Percentiles rank a stretch among this genome's conserved stretches.
Evolutionary conservation across 306 rosid species (phyloP).

Genomic region (Hylodesmum podocarpum): DNA sequence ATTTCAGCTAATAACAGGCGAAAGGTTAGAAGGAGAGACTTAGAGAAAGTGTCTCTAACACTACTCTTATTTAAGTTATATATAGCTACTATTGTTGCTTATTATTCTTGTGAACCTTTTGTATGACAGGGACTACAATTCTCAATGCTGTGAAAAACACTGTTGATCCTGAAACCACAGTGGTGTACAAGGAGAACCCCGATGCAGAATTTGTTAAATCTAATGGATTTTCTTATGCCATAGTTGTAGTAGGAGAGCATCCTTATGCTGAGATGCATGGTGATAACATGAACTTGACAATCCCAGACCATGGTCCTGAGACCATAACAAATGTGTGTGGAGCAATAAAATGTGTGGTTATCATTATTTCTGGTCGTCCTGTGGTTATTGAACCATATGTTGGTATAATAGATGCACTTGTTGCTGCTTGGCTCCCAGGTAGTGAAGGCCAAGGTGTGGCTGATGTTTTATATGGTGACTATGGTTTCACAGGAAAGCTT

Average conservation of each 20-base stretch:
- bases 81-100: background rate
- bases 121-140: conserved; percentile 51
- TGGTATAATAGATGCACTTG: conserved; percentile 39
- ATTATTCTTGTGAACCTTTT: conserved; percentile 14
- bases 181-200: conserved; percentile 50
- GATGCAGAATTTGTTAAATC: conserved; percentile 40
- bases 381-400: conserved; percentile 46
- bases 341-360: conserved; percentile 42
- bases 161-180: conserved; percentile 38
- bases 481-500: conserved; percentile 54
- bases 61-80: too few relatives aligned
- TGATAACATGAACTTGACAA: conserved; percentile 47
- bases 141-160: conserved; percentile 40
- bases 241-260: conserved; percentile 51
- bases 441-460: conserved; percentile 58
- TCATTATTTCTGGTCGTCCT: conserved; percentile 54
- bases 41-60: too few relatives aligned
- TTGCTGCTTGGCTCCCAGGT: conserved; percentile 56
- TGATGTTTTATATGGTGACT: conserved; percentile 51
- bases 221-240: conserved; percentile 43
- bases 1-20: too few relatives aligned
- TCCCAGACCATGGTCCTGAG: conserved; percentile 36
- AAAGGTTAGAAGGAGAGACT: too few relatives aligned
- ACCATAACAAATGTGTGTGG: conserved; percentile 47
- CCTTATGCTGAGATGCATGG: conserved; percentile 53